Percentiles rank a stretch among this genome's conserved stretches.
Conservation (phyloP, 78 protist genomes). For the Polysphondylium violaceum region DNA sequence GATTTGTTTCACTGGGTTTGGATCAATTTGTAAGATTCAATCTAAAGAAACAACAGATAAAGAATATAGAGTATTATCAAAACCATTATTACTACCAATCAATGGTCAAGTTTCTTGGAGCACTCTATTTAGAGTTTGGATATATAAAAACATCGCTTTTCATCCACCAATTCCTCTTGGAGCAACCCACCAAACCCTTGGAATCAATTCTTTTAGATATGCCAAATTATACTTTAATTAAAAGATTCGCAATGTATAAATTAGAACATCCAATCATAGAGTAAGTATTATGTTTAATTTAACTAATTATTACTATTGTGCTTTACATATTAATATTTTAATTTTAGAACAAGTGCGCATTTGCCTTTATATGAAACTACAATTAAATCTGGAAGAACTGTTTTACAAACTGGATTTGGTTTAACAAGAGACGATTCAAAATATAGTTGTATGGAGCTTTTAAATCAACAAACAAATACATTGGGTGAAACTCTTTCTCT, state of each 20-base stretch:
- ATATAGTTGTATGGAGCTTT: no score
- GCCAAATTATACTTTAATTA: slow-evolving; percentile 26
- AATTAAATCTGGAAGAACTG: no score
- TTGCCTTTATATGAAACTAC: no score
- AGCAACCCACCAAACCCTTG: neutral
- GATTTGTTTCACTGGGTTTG: neutral
- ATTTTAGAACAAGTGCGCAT: no score
- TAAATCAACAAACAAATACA: no score
- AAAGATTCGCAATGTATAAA: slow-evolving; percentile 34
- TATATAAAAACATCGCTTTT: slow-evolving; percentile 3
- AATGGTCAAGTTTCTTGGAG: slow-evolving; percentile 42
- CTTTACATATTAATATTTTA: no score
- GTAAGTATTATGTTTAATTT: slow-evolving; percentile 16
- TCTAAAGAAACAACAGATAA: neutral
- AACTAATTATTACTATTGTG: no score
- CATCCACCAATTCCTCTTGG: slow-evolving; percentile 4
- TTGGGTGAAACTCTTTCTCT: no score
- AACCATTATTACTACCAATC: slow-evolving; percentile 1
- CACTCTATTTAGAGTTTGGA: slow-evolving; percentile 32
- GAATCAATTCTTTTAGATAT: slow-evolving; percentile 15
- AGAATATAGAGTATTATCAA: neutral
- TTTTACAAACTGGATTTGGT: no score
- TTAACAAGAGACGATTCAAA: no score
- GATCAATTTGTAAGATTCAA: neutral
- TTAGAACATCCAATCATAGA: slow-evolving; percentile 45